Percentiles rank a stretch among this genome's conserved stretches.
Conservation (phyloP, 352 stramenopile species). For the Phytophthora hibernalis region DNA sequence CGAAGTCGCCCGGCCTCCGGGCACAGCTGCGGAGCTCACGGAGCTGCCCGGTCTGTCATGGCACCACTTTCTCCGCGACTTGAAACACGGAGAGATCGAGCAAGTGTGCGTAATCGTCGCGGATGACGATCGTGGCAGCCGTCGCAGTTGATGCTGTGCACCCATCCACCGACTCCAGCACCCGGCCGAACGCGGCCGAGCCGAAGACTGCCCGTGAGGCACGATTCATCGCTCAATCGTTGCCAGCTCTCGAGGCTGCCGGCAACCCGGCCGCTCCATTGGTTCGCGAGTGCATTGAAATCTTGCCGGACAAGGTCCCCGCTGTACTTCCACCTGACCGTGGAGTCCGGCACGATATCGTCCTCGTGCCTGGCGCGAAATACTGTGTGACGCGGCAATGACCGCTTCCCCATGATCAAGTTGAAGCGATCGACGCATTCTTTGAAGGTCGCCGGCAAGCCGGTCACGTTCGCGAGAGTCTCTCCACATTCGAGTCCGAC, state of each 20-base stretch:
- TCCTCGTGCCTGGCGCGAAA: slow-evolving; percentile 32
- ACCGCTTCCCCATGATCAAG: slow-evolving; percentile 32
- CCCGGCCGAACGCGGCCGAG: slow-evolving; percentile 8
- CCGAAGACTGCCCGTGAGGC: slow-evolving; percentile 20
- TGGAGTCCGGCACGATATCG: slow-evolving; percentile 36
- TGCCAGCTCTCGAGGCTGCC: not conserved
- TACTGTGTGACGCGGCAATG: too few species aligned
- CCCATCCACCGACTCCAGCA: slow-evolving; percentile 3
- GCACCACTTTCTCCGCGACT: slow-evolving; percentile 29
- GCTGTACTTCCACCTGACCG: slow-evolving; percentile 15
- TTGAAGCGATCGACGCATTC: slow-evolving; percentile 28
- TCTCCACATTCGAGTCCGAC: slow-evolving; percentile 26
- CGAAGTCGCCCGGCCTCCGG: slow-evolving; percentile 9
- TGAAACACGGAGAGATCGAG: slow-evolving; percentile 30
- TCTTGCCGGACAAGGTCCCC: slow-evolving; percentile 37
- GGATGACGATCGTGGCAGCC: not conserved
- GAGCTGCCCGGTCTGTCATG: slow-evolving; percentile 8
- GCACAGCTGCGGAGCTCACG: slow-evolving; percentile 4
- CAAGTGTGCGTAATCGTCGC: slow-evolving; percentile 26
- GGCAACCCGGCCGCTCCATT: slow-evolving; percentile 15
- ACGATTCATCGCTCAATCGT: slow-evolving; percentile 11
- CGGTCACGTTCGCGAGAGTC: slow-evolving; percentile 21
- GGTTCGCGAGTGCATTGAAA: slow-evolving; percentile 12
- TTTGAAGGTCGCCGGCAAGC: slow-evolving; percentile 19
- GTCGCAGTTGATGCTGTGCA: too few species aligned